Evolutionary conservation across 352 stramenopile genomes (phyloP), one percentile per base, ranked within the genome.

Genomic region (Globisporangium middletonii): DNA sequence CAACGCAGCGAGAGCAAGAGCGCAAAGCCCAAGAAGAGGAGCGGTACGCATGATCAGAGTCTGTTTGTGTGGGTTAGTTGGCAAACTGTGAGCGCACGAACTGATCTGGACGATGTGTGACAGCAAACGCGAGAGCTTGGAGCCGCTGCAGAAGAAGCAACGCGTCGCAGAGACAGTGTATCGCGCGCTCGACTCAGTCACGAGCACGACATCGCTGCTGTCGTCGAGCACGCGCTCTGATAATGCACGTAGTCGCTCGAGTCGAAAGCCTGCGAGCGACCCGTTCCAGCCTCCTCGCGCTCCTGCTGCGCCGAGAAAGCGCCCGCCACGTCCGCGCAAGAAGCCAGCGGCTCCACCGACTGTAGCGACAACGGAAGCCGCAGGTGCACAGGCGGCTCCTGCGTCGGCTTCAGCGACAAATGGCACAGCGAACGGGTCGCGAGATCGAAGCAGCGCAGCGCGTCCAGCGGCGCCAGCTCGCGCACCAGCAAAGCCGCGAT

Each of bases 141-240:
- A 76, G 55, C 69, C 64, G 12, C 73, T 69, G 53, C 41, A 59
- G 11, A 83, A 83, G 58, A 75, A 65, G 42, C 59, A 71, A 28
- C 73, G 71, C 50, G 64, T 77, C 41, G 62, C 63, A 19, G 59
- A 80, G 55, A 63, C 54, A 3, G 53, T 69, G 11, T 63, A 71
- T 8, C 75, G 68, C 18, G 50, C 48, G 12, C 44, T 58, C 4
- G 60, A 63, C 28, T 8, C 55, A n/a, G 45, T 19, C 16, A 23
- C 30, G 8, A 50, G 23, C 8, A 42, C 38, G 3, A 28, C 47
- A 27, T 42, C 51, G 33, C 42, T 63, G 23, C 50, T 44, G 30
- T 47, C 59, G 47, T 37, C 54, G 28, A 44, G 33, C 15, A 23
- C 52, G 12, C 35, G 42, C 0, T 37, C 38, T 12, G 42, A 51